These are phyloP conservation scores for Verruconis gallopava DNA, from an alignment of 2,329 filamentous ascomycete species.

Conservation along the genomic window DNA sequence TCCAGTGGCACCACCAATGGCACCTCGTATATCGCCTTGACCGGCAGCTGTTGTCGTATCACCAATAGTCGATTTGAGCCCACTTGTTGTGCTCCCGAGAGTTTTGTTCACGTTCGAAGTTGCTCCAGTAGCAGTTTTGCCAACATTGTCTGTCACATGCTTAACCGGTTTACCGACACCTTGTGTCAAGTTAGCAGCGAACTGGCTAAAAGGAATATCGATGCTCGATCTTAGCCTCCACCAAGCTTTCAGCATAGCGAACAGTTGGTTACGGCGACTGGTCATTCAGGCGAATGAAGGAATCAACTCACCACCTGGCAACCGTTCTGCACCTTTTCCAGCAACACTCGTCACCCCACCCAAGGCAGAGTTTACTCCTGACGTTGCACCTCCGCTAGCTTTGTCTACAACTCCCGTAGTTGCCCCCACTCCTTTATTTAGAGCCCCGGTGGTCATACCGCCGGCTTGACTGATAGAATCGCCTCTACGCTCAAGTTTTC, in stretches of 20 bases:
- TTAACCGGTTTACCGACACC: constrained; percentile 25
- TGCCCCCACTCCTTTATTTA: constrained; percentile 23
- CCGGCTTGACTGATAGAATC: constrained; percentile 24
- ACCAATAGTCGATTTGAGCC: constrained; percentile 29
- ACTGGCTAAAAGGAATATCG: neutral
- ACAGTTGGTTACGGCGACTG: too few species aligned
- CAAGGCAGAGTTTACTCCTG: constrained; percentile 18
- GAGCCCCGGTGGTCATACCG: constrained; percentile 22
- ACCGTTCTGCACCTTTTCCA: constrained; percentile 24
- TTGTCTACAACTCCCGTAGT: constrained; percentile 12
- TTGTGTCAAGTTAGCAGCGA: neutral
- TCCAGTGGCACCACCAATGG: constrained; percentile 23
- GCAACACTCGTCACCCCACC: constrained; percentile 24
- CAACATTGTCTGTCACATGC: constrained; percentile 27
- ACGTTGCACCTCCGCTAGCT: constrained; percentile 16
- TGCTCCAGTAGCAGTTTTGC: constrained; percentile 29
- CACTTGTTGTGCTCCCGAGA: constrained; percentile 26
- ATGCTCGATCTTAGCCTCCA: constrained; percentile 9
- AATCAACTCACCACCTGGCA: constrained; percentile 16
- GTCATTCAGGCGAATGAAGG: too few species aligned
- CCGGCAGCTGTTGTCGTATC: constrained; percentile 32
- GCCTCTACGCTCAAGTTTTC: too few species aligned
- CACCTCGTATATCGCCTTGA: constrained; percentile 28
- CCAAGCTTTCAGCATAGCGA: too few species aligned
- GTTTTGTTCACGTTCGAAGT: constrained; percentile 30